phyloP scores from a whole-genome alignment of 805 yeast genomes.

The Ogataea paraovalis region DNA sequence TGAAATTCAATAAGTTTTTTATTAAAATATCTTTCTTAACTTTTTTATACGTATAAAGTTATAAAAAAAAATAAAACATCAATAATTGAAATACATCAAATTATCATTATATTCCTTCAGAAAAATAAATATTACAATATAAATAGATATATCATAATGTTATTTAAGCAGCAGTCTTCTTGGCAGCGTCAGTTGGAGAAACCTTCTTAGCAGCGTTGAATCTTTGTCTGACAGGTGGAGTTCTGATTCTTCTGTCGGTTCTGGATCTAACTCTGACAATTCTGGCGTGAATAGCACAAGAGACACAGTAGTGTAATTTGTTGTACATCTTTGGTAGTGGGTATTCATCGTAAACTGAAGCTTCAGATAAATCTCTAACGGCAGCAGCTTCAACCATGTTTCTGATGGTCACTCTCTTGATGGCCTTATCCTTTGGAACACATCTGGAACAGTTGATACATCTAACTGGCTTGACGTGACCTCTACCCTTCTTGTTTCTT shows the following conservation, averaged over 20 bases:
- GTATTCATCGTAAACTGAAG: constrained; percentile 98
- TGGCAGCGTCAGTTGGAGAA: constrained; percentile 96
- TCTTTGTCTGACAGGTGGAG: constrained; percentile 99
- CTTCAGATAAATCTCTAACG: constrained; percentile 99
- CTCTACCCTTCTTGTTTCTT: constrained; percentile 99
- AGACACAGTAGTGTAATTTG: constrained; percentile 99
- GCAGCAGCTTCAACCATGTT: constrained; percentile 99
- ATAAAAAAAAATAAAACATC: not conserved
- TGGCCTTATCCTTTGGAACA: constrained; percentile 99
- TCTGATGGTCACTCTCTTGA: constrained; percentile 99
- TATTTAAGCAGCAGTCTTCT: constrained; percentile 57
- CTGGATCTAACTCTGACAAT: constrained; percentile 99
- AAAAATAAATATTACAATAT: not conserved
- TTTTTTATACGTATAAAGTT: not conserved
- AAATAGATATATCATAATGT: not conserved
- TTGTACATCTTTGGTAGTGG: constrained; percentile 99
- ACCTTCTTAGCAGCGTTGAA: constrained; percentile 95
- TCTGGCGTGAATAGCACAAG: constrained; percentile 99
- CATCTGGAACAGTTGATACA: constrained; percentile 99
- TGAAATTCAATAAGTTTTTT: not conserved
- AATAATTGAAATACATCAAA: not conserved
- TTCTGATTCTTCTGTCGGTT: constrained; percentile 96
- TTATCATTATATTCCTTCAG: not conserved
- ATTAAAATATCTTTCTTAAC: not conserved
- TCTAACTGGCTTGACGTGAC: constrained; percentile 99